Base-by-base conservation (phyloP, 1,139 yeast genomes). In the Blastobotrys buckinghamii region DNA sequence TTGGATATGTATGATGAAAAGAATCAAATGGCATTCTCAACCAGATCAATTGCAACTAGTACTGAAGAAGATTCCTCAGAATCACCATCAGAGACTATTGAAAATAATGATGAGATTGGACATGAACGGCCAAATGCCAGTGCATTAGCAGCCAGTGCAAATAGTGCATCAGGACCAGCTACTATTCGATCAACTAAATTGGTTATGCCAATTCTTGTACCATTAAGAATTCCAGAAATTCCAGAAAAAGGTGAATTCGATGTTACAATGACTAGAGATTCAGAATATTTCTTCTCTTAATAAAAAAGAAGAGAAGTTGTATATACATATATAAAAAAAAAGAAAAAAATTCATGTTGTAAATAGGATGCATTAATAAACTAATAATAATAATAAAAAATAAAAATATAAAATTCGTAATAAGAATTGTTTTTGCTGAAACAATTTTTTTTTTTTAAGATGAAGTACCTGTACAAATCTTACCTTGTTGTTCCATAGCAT, bases 231-330 rank as follows among this genome's bases (percentile, higher is more conserved):
- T 58, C 95, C 96, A 0, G 75, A 73, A 0, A 78, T 89, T 39
- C 97, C 97, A 13, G 70, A 76, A 47, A 84, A 79, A 66, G 98
- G 97, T 42, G 82, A 81, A 30, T 87, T 90, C 61, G 95, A 90
- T 62, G 95, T 92, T 39, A 69, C 72, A 42, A 77, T 77, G 53
- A 83, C 92, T 48, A 76, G 77, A 59, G 77, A 82, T 43, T 86
- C 96, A 52, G 76, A 76, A 44, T 92, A 92, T 68, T 92, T 92
- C 74, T 92, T 92, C 69, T 74, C 79, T 12, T 71, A 50, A 55
- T n/a, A n/a, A 33, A 38, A 39, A 6, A 3, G 4, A 22, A 22
- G 24, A 22, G 24, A 22, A 4, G 7, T 22, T n/a, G n/a, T n/a
- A n/a, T n/a, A n/a, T n/a, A n/a, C n/a, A n/a, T n/a, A n/a, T n/a